phyloP scores from a whole-genome alignment of 345 rosid genomes.

The Euphorbia peplus region DNA sequence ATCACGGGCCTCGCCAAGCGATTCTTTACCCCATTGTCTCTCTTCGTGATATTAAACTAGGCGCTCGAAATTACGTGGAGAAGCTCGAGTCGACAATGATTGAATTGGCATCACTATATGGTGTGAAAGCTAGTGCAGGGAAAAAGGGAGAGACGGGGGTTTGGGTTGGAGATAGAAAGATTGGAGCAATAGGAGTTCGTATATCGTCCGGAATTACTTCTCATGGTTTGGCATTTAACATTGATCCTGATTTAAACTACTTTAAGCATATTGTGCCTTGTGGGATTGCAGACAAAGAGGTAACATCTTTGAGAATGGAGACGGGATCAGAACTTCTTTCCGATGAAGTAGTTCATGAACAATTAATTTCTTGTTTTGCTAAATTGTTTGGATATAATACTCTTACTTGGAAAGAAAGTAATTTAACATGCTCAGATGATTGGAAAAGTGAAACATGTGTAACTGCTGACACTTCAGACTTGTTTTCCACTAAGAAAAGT shows the following conservation, averaged over 20 bases:
- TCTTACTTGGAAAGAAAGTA: conserved; percentile 49
- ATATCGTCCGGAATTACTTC: conserved; percentile 75
- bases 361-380: conserved; percentile 72
- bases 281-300: conserved; percentile 82
- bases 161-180: conserved; percentile 89
- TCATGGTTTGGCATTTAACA: conserved; percentile 84
- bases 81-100: conserved; percentile 72
- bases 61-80: conserved; percentile 81
- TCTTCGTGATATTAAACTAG: conserved; percentile 62
- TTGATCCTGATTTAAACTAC: conserved; percentile 74
- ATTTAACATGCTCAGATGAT: conserved; percentile 26
- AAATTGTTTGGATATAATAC: conserved; percentile 45
- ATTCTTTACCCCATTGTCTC: conserved; percentile 72
- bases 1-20: conserved; percentile 87
- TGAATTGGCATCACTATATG: conserved; percentile 60
- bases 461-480: conserved; percentile 22
- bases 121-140: conserved; percentile 66
- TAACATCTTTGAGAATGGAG: conserved; percentile 77
- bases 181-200: conserved; percentile 85
- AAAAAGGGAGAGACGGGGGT: conserved; percentile 74
- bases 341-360: conserved; percentile 69
- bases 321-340: conserved; percentile 51
- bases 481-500: conserved; percentile 22
- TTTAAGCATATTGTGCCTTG: conserved; percentile 91
- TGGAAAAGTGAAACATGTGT: conserved; percentile 1